Percentiles rank a stretch among this genome's conserved stretches.
Conservation (phyloP, 108 stramenopile species). For the Stephanodiscus minutulus region DNA sequence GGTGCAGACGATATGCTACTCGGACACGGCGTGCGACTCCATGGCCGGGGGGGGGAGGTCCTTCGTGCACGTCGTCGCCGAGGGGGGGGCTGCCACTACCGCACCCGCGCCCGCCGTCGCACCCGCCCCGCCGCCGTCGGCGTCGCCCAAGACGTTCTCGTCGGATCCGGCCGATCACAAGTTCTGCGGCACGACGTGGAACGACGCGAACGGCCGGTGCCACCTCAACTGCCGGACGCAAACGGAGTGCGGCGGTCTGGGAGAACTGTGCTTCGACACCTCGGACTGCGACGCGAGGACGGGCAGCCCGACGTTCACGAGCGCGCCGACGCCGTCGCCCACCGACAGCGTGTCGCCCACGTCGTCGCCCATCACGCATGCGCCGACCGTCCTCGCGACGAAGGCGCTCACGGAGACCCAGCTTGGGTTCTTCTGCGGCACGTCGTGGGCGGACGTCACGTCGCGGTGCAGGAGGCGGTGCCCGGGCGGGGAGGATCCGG, state of each 20-base stretch:
- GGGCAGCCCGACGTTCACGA: slow-evolving; percentile 22
- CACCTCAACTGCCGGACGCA: slow-evolving; percentile 23
- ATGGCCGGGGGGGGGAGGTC: slow-evolving; percentile 19
- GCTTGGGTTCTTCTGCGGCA: slow-evolving; percentile 21
- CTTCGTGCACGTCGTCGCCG: not conserved
- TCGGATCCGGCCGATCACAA: slow-evolving; percentile 38
- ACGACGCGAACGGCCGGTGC: slow-evolving; percentile 29
- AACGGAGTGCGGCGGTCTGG: slow-evolving; percentile 20
- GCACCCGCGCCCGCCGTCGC: too few relatives aligned
- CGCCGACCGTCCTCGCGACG: not conserved
- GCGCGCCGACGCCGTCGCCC: slow-evolving; percentile 21
- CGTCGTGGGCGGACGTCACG: slow-evolving; percentile 10
- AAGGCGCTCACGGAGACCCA: not conserved
- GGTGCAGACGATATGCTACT: slow-evolving; percentile 17
- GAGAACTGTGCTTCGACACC: slow-evolving; percentile 41
- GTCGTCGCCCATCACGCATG: not conserved
- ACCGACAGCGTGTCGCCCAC: slow-evolving; percentile 11
- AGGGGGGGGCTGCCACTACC: too few relatives aligned
- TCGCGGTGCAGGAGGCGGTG: slow-evolving; percentile 20
- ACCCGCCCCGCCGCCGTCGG: too few relatives aligned
- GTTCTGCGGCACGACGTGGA: slow-evolving; percentile 38
- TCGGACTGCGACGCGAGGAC: slow-evolving; percentile 35
- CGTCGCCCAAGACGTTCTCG: not conserved
- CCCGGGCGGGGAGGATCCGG: slow-evolving; percentile 19
- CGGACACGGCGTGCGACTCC: slow-evolving; percentile 26